Evolutionary conservation across 2,329 filamentous ascomycete species (phyloP).

Genomic region (Neofusicoccum cordaticola): DNA sequence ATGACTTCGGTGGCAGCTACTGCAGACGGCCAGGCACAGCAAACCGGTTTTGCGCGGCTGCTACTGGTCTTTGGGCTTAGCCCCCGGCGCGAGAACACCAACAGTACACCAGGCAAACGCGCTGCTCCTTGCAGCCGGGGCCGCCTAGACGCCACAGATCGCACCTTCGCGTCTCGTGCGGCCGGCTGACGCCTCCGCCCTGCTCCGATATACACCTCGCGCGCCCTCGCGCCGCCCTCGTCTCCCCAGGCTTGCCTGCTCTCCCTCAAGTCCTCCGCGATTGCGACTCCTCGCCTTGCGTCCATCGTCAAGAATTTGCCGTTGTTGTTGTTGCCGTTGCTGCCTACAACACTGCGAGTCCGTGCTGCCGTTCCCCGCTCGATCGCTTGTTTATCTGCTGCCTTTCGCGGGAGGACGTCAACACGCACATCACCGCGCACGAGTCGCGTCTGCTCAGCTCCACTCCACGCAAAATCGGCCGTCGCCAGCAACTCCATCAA

Average conservation of each 20-base stretch:
- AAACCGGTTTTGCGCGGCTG: background rate
- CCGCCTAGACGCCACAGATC: background rate
- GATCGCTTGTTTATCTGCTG: slow-evolving; percentile 2
- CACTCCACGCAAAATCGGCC: slow-evolving; percentile 7
- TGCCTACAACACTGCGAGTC: background rate
- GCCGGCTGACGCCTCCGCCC: background rate
- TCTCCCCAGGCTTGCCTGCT: slow-evolving; percentile 1
- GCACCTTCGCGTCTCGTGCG: background rate
- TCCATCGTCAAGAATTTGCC: background rate
- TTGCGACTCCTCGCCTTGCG: slow-evolving; percentile 6
- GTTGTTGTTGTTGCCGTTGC: background rate
- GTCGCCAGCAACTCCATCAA: background rate
- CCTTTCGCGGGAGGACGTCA: slow-evolving; percentile 9
- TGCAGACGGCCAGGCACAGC: background rate
- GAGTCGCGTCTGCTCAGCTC: slow-evolving; percentile 4
- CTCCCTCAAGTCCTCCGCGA: slow-evolving; percentile 5
- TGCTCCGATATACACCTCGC: slow-evolving; percentile 9
- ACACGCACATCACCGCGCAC: slow-evolving; percentile 3
- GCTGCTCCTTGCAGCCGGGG: slow-evolving; percentile 6
- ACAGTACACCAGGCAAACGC: slow-evolving; percentile 11
- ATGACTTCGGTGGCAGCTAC: background rate
- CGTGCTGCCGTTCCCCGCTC: slow-evolving; percentile 1
- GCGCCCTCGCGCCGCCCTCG: slow-evolving; percentile 4
- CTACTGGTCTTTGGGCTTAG: background rate
- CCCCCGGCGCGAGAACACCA: slow-evolving; percentile 13